Percentiles rank a stretch among this genome's conserved stretches.
Evolutionary conservation across 2,329 filamentous ascomycete species (phyloP).

Genomic region (Fusarium keratoplasticum): DNA sequence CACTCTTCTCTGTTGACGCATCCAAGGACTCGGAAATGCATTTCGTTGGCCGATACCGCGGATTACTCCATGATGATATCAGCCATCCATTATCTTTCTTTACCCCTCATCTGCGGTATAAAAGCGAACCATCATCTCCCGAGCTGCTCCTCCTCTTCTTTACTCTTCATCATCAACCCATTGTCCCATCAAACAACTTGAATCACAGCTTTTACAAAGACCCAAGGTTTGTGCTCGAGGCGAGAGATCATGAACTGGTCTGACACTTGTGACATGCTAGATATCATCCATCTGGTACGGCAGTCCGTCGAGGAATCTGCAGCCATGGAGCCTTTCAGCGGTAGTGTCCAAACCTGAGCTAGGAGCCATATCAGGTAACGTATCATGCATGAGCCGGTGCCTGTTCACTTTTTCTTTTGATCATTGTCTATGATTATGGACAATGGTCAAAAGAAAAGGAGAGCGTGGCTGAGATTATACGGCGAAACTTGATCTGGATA

Average conservation of each 20-base stretch:
- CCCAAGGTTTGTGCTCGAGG: constrained; percentile 35
- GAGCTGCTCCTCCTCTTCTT: background rate
- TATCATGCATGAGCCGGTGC: constrained; percentile 74
- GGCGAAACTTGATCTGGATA: constrained; percentile 98
- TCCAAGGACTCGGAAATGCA: constrained; percentile 24
- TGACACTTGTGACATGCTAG: constrained; percentile 40
- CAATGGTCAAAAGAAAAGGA: constrained; percentile 15
- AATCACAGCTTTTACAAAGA: background rate
- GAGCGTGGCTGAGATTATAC: constrained; percentile 82
- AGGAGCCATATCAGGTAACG: constrained; percentile 55
- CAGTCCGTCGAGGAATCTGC: constrained; percentile 31
- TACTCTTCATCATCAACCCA: constrained; percentile 10
- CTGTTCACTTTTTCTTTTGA: constrained; percentile 35
- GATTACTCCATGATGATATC: constrained; percentile 37
- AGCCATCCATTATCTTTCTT: constrained; percentile 6
- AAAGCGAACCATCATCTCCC: constrained; percentile 10
- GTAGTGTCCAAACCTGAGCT: constrained; percentile 52
- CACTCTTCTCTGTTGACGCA: constrained; percentile 12
- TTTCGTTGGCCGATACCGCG: constrained; percentile 31
- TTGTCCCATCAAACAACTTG: background rate
- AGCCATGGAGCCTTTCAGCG: constrained; percentile 51
- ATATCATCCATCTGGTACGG: constrained; percentile 43
- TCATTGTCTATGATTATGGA: background rate
- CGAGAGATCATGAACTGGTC: constrained; percentile 8
- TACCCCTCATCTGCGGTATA: constrained; percentile 46